Percentiles rank a stretch among this genome's conserved stretches.
phyloP scores from a whole-genome alignment of 2,329 filamentous ascomycete genomes.

The Zalaria sp. region DNA sequence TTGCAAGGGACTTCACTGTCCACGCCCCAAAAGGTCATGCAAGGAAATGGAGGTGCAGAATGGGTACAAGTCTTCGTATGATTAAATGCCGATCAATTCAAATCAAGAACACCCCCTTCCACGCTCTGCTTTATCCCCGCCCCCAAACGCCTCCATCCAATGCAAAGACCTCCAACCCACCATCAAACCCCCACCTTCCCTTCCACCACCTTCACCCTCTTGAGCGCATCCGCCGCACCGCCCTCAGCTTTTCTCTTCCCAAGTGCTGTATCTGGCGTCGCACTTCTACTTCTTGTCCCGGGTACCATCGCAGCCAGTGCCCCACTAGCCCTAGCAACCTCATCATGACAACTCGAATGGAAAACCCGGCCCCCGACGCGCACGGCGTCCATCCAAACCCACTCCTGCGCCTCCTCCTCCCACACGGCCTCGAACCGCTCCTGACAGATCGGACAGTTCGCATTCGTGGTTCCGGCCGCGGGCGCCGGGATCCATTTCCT shows the following conservation, averaged over 20 bases:
- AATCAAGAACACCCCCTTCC: background rate
- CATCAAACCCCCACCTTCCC: background rate
- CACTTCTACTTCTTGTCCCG: constrained; percentile 14
- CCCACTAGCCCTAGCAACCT: constrained; percentile 27
- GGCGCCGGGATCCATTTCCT: constrained; percentile 67
- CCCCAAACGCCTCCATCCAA: background rate
- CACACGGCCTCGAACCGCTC: constrained; percentile 88
- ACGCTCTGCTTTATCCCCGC: background rate
- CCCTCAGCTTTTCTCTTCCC: constrained; percentile 21
- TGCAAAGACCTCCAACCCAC: too few species aligned
- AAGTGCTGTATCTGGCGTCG: constrained; percentile 18
- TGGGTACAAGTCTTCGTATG: too few species aligned
- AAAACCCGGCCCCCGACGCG: constrained; percentile 68
- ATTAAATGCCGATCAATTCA: too few species aligned
- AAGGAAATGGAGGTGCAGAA: too few species aligned
- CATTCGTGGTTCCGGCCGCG: constrained; percentile 58
- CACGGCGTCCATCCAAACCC: constrained; percentile 87
- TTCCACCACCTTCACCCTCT: constrained; percentile 10
- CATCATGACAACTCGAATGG: constrained; percentile 76
- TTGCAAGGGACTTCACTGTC: too few species aligned
- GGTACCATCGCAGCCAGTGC: constrained; percentile 5
- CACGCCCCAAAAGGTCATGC: too few species aligned
- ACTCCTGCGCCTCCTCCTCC: constrained; percentile 87
- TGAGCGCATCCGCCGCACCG: constrained; percentile 9
- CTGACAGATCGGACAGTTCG: constrained; percentile 83